Evolutionary conservation across 1,139 yeast species (phyloP), one percentile per base, ranked within the genome.

Genomic region (Pichia sp.): DNA sequence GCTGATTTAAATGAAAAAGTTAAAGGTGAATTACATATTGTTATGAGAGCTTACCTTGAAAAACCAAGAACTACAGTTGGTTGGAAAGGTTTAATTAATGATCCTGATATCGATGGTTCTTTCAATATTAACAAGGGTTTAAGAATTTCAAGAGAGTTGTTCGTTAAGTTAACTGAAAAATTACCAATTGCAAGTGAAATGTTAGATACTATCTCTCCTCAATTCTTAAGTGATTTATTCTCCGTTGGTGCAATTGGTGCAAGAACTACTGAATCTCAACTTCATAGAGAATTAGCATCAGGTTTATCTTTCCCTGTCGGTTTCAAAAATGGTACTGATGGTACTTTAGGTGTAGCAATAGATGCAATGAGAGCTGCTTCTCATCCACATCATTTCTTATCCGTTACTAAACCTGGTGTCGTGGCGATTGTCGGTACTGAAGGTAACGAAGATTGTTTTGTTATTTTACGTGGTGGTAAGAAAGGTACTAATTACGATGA

Each of bases 61-160:
- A 91, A 91, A 67, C 98, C 98, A 51, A 80, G 98, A 69, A 91
- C 98, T 41, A 91, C 97, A 20, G 97, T 91, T 40, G 98, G 98
- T 48, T 91, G 98, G 98, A 91, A 91, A 66, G 98, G 96, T 51
- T 73, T 91, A 55, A 89, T 91, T 58, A 91, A 91, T 63, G 98
- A 91, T 65, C 98, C 98, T 20, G 95, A 91, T 57, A 83, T 91
- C 54, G 96, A 91, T 61, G 89, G 87, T 47, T 76, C 96, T 43
- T 89, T 86, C 79, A 80, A 88, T 55, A 91, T 91, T 63, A 91
- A 91, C 71, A 87, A 88, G 66, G 98, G 98, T 51, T 76, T 91
- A 54, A 72, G 93, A 56, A 80, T 89, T 50, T 74, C 97, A 20
- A 78, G 98, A 63, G 81, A 83, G 53, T 76, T 91, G 68, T 91